Evolutionary conservation across 208 protist genomes (phyloP).

Genomic region (Trypanosoma conorhini): DNA sequence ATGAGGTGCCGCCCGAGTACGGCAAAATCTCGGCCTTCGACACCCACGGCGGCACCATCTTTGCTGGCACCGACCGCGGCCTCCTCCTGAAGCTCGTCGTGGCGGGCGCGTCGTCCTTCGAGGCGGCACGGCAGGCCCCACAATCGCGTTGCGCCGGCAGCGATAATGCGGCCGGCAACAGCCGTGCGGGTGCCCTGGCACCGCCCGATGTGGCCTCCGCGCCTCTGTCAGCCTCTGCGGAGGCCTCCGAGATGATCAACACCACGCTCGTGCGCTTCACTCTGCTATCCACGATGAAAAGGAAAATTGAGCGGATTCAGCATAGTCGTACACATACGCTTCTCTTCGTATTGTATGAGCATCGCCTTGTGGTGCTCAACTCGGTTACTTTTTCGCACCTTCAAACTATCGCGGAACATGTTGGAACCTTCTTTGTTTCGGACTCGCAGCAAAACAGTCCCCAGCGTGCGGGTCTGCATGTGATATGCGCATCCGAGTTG

Average conservation of each 20-base stretch:
- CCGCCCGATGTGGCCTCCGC: background rate
- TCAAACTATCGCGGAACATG: slow-evolving; percentile 28
- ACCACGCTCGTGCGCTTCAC: slow-evolving; percentile 35
- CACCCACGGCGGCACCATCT: slow-evolving; percentile 47
- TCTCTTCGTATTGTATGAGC: slow-evolving; percentile 64
- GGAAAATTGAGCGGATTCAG: slow-evolving; percentile 50
- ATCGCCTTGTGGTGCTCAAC: slow-evolving; percentile 37
- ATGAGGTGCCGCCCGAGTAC: slow-evolving; percentile 45
- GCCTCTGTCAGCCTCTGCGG: background rate
- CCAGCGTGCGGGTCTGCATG: slow-evolving; percentile 25
- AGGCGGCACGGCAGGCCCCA: background rate
- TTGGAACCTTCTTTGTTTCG: slow-evolving; percentile 45
- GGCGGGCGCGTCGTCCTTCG: slow-evolving; percentile 26
- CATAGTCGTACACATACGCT: slow-evolving; percentile 67
- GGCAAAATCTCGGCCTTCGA: slow-evolving; percentile 73
- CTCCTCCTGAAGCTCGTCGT: slow-evolving; percentile 55
- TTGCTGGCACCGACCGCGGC: slow-evolving; percentile 66
- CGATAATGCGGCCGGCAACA: background rate
- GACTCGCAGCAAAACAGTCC: slow-evolving; percentile 24
- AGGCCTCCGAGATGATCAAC: slow-evolving; percentile 35
- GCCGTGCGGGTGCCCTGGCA: background rate
- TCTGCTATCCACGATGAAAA: slow-evolving; percentile 13
- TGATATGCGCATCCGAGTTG: slow-evolving; percentile 38
- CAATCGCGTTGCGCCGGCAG: background rate
- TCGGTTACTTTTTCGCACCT: slow-evolving; percentile 25